A percentile compares a stretch with the other conserved stretches of the same genome.
These are phyloP conservation scores for Cystobasidium onofrii DNA, from an alignment of 768 basidiomycete genomes.

Conservation along the genomic window DNA sequence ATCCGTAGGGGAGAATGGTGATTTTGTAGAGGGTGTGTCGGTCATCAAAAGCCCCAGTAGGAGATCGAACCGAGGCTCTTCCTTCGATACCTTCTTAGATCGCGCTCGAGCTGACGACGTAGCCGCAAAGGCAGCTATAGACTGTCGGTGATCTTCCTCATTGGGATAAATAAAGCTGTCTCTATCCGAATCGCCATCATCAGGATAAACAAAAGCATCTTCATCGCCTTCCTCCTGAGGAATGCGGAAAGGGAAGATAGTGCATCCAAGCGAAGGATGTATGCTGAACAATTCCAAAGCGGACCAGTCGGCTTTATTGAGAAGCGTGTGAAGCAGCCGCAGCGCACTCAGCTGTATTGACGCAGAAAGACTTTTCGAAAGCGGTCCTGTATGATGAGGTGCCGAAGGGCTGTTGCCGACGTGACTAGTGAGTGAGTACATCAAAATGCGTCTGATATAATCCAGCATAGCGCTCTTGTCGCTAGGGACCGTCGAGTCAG, in stretches of 20 bases:
- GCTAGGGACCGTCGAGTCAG: conserved; percentile 39
- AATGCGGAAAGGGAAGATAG: conserved; percentile 58
- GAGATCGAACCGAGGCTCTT: background rate
- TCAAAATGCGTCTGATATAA: background rate
- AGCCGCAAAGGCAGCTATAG: background rate
- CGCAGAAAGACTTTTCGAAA: conserved; percentile 48
- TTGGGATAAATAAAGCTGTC: conserved; percentile 37
- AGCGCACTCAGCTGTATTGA: conserved; percentile 66
- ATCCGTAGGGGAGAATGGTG: no score
- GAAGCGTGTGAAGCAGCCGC: conserved; percentile 68
- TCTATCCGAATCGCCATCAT: conserved; percentile 27
- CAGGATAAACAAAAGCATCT: conserved; percentile 52
- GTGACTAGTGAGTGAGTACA: background rate
- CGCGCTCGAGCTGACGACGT: background rate
- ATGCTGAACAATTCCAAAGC: conserved; percentile 63
- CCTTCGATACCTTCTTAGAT: background rate
- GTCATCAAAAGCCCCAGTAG: background rate
- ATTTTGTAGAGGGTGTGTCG: background rate
- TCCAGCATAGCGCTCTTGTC: background rate
- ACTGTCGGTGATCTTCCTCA: background rate
- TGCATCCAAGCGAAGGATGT: conserved; percentile 62
- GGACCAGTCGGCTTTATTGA: conserved; percentile 60
- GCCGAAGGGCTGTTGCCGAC: conserved; percentile 62
- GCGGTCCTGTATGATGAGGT: conserved; percentile 57
- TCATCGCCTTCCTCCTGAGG: conserved; percentile 49